Evolutionary conservation across 116 monocot genomes (phyloP).

Genomic region (Dioscorea cayenensis): DNA sequence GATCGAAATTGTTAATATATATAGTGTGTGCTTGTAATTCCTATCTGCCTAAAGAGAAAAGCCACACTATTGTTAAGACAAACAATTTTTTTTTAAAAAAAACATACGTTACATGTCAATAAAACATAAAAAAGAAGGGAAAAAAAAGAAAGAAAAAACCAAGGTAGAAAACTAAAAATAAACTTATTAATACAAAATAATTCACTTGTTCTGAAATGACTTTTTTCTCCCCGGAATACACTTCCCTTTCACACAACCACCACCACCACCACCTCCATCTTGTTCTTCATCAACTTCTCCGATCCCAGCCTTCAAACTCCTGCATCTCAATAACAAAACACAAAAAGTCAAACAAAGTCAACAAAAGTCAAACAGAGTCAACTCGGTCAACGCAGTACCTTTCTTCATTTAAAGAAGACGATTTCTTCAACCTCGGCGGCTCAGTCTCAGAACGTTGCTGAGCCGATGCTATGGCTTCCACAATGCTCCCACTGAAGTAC

Average conservation of each 20-base stretch:
- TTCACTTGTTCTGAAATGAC: constrained; percentile 15
- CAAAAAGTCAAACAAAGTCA: background rate
- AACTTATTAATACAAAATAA: too few species aligned
- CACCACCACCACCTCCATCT: constrained; percentile 13
- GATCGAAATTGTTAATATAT: too few species aligned
- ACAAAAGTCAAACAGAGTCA: background rate
- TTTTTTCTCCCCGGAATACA: constrained; percentile 73
- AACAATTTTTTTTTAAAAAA: too few species aligned
- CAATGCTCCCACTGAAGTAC: constrained; percentile 97
- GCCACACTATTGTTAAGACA: too few species aligned
- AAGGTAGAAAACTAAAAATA: too few species aligned
- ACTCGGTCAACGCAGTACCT: constrained; percentile 30
- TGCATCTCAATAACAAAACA: background rate
- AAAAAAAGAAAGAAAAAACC: too few species aligned
- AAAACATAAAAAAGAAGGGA: too few species aligned
- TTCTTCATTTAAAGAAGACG: constrained; percentile 76
- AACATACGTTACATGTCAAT: too few species aligned
- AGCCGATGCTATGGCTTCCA: constrained; percentile 38
- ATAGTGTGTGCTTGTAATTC: too few species aligned
- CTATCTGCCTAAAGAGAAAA: too few species aligned
- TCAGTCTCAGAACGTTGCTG: constrained; percentile 4
- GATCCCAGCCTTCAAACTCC: constrained; percentile 55
- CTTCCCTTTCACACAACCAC: constrained; percentile 30
- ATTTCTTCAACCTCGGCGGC: constrained; percentile 60
- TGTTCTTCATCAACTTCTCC: constrained; percentile 17